Evolutionary conservation across 805 yeast species (phyloP).

Genomic region (Cyberlindnera maclurae): DNA sequence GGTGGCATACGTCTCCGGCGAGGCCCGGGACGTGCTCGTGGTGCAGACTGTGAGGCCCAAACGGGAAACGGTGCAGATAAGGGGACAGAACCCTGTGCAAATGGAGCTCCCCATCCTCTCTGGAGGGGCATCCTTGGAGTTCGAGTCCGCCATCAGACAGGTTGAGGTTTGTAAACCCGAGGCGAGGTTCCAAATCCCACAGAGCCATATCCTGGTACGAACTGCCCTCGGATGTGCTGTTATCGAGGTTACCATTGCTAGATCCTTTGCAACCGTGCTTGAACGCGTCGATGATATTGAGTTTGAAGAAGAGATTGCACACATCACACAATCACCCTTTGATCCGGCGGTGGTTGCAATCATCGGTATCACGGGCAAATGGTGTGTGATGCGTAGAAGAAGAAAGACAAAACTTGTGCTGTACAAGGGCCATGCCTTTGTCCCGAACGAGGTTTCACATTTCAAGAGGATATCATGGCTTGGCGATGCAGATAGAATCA

Average conservation of each 20-base stretch:
- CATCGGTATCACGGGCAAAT: slow-evolving; percentile 46
- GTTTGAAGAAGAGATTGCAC: slow-evolving; percentile 35
- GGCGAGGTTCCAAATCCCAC: slow-evolving; percentile 16
- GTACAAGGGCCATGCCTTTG: slow-evolving; percentile 21
- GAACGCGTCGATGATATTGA: slow-evolving; percentile 1
- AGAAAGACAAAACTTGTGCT: not conserved
- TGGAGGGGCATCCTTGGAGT: slow-evolving; percentile 14
- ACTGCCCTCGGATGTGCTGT: slow-evolving; percentile 20
- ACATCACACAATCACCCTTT: slow-evolving; percentile 39
- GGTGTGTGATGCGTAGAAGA: slow-evolving; percentile 21
- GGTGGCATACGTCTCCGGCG: slow-evolving; percentile 8
- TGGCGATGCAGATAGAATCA: slow-evolving; percentile 21
- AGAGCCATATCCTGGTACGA: slow-evolving; percentile 31
- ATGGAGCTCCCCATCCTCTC: slow-evolving; percentile 9
- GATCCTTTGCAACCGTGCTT: slow-evolving; percentile 7
- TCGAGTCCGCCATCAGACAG: slow-evolving; percentile 35
- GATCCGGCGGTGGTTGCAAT: slow-evolving; percentile 32
- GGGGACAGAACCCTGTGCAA: not conserved
- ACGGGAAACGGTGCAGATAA: not conserved
- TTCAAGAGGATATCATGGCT: slow-evolving; percentile 50
- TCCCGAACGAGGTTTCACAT: slow-evolving; percentile 45
- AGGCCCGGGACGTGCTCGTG: slow-evolving; percentile 1
- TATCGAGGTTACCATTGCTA: not conserved
- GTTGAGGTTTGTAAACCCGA: slow-evolving; percentile 28
- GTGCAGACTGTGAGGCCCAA: slow-evolving; percentile 1